Percentiles rank a stretch among this genome's conserved stretches.
Evolutionary conservation across 108 stramenopile genomes (phyloP).

Genomic region (Nitzschia sp.): DNA sequence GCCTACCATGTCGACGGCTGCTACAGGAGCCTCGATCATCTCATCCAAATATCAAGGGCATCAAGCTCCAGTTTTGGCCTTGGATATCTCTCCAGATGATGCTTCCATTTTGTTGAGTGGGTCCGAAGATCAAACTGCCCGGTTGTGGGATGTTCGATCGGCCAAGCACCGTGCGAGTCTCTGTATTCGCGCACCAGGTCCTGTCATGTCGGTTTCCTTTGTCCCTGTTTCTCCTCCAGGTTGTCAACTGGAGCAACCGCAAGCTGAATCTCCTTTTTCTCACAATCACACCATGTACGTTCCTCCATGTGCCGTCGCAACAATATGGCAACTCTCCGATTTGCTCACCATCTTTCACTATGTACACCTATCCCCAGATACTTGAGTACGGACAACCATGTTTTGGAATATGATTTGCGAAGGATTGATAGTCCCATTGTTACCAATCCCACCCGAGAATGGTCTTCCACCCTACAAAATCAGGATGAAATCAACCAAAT

Average conservation of each 20-base stretch:
- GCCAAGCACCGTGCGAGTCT: slow-evolving; percentile 40
- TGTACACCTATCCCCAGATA: slow-evolving; percentile 6
- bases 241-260: not conserved
- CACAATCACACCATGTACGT: slow-evolving; percentile 32
- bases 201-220: slow-evolving; percentile 67
- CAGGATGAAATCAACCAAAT: slow-evolving; percentile 62
- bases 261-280: slow-evolving; percentile 10
- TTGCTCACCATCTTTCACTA: not conserved
- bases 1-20: no score
- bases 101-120: slow-evolving; percentile 60
- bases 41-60: slow-evolving; percentile 22
- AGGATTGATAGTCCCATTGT: slow-evolving; percentile 36
- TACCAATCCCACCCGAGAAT: slow-evolving; percentile 23
- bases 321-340: not conserved
- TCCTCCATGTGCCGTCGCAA: not conserved
- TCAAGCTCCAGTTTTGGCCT: slow-evolving; percentile 17
- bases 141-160: slow-evolving; percentile 73
- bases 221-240: slow-evolving; percentile 29
- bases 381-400: slow-evolving; percentile 34
- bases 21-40: not conserved
- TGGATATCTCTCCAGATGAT: slow-evolving; percentile 14
- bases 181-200: slow-evolving; percentile 46
- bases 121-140: slow-evolving; percentile 77
- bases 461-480: slow-evolving; percentile 31
- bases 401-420: slow-evolving; percentile 50